Evolutionary conservation across 2,329 filamentous ascomycete species (phyloP), one percentile per base, ranked within the genome.

Genomic region (Cadophora sp.): DNA sequence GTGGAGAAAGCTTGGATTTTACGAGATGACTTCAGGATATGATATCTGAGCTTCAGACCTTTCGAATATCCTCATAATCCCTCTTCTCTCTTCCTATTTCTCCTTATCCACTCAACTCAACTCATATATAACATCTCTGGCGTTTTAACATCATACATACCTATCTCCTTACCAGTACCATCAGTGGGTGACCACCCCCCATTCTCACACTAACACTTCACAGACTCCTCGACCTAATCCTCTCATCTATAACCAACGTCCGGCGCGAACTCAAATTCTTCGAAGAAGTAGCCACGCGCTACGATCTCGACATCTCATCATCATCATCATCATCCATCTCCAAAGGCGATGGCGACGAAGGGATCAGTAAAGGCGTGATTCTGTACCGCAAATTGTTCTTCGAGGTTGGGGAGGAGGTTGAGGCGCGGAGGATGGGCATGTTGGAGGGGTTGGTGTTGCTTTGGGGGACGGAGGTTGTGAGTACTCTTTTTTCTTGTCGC

Each of bases 371-470:
- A 61, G 75, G 82, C 0, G 77, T 82, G 8, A 69, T 72, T 2
- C 77, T 80, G 50, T 80, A 81, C 70, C 77, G 81, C 61, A 69
- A 69, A 24, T 85, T 92, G 4, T 85, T 88, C 66, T 84, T 82
- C n/a, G 84, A 83, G 22, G 22, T 26, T 0, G 63, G 58, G 1
- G 34, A 37, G 19, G 24, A 11, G 2, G 37, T 58, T 3, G 34
- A 62, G 48, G n/a, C 16, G 9, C 34, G 51, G 9, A 48, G 46
- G 3, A 40, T 43, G 5, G 59, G 37, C 22, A 53, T 68, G 75
- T 79, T 94, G 2, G 90, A 93, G 76, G 90, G 89, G 6, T 82
- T 92, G 69, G 85, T 92, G 2, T 84, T 92, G n/a, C 85, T 94
- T 27, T 94, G 91, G 89, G 89, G 88, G n/a, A 93, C 90, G 1